These are phyloP conservation scores for Holtermanniella nyarrowii DNA, from an alignment of 768 basidiomycete species.

Conservation along the genomic window DNA sequence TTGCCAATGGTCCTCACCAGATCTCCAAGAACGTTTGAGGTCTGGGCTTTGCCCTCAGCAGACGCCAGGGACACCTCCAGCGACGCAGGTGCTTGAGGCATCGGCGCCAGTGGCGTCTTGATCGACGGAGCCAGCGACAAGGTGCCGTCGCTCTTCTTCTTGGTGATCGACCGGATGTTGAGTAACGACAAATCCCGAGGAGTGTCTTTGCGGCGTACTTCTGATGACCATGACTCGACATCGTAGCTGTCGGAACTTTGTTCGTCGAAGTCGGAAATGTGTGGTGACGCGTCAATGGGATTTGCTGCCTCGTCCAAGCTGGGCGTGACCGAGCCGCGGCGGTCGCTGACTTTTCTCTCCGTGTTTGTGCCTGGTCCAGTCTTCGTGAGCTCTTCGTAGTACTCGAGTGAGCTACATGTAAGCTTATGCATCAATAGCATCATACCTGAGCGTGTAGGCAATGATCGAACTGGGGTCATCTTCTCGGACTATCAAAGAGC, in stretches of 20 bases:
- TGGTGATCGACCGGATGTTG: constrained; percentile 19
- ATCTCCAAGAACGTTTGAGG: constrained; percentile 14
- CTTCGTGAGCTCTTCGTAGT: background rate
- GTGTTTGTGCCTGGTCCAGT: background rate
- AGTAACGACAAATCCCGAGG: constrained; percentile 20
- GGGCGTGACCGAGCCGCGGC: no score
- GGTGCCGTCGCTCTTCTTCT: constrained; percentile 23
- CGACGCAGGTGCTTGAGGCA: constrained; percentile 16
- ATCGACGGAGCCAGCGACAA: constrained; percentile 1
- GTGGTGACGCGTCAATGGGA: background rate
- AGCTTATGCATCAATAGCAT: background rate
- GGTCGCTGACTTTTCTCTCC: background rate
- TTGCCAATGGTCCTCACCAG: constrained; percentile 25
- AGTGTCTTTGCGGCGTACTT: constrained; percentile 22
- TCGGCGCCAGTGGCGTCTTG: constrained; percentile 13
- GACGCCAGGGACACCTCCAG: constrained; percentile 24
- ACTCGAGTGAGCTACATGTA: background rate
- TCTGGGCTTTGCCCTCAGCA: constrained; percentile 14
- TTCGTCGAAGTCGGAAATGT: background rate
- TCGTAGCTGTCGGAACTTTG: constrained; percentile 1
- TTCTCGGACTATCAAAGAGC: constrained; percentile 20
- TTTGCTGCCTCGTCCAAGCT: no score
- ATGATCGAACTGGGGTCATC: constrained; percentile 31
- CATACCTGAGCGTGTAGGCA: constrained; percentile 29
- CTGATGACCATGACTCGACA: constrained; percentile 14